Percentiles rank a stretch among this genome's conserved stretches.
phyloP scores from a whole-genome alignment of 1,284 basidiomycete genomes.

The Schizophyllum commune region DNA sequence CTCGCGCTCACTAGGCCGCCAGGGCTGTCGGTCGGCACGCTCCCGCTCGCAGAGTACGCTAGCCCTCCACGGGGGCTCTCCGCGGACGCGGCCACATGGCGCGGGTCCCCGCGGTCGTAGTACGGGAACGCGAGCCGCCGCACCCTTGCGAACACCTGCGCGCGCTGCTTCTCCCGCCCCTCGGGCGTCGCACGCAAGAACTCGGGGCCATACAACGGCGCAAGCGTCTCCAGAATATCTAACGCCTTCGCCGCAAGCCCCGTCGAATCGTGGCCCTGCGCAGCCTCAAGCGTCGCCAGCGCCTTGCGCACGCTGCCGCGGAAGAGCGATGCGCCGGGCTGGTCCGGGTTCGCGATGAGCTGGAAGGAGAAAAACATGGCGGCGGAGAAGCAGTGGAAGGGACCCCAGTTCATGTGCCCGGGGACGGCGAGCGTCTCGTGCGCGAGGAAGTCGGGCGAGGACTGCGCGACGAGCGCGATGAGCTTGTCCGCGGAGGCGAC shows the following conservation, averaged over 20 bases:
- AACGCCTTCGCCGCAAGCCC: constrained; percentile 66
- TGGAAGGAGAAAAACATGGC: constrained; percentile 85
- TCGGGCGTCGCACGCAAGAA: constrained; percentile 39
- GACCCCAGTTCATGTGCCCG: constrained; percentile 76
- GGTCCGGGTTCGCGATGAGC: constrained; percentile 68
- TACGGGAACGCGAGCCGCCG: constrained; percentile 73
- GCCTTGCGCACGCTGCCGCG: constrained; percentile 66
- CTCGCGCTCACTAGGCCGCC: neutral
- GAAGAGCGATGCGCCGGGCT: constrained; percentile 65
- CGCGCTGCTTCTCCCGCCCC: constrained; percentile 51
- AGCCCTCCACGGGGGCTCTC: neutral
- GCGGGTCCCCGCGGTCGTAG: constrained; percentile 56
- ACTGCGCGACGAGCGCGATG: constrained; percentile 63
- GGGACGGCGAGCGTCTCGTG: constrained; percentile 46
- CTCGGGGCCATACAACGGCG: constrained; percentile 60
- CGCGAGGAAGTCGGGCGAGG: constrained; percentile 59
- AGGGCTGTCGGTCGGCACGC: neutral
- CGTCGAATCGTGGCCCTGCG: constrained; percentile 35
- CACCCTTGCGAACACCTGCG: constrained; percentile 53
- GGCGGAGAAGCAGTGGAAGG: constrained; percentile 74
- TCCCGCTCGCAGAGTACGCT: neutral
- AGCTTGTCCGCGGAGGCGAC: constrained; percentile 68
- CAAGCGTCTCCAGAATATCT: constrained; percentile 57
- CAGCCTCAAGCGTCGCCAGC: constrained; percentile 51
- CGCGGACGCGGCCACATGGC: constrained; percentile 27